Evolutionary conservation across 441 rosid genomes (phyloP), one percentile per base, ranked within the genome.

Genomic region (Populus hybrid): DNA sequence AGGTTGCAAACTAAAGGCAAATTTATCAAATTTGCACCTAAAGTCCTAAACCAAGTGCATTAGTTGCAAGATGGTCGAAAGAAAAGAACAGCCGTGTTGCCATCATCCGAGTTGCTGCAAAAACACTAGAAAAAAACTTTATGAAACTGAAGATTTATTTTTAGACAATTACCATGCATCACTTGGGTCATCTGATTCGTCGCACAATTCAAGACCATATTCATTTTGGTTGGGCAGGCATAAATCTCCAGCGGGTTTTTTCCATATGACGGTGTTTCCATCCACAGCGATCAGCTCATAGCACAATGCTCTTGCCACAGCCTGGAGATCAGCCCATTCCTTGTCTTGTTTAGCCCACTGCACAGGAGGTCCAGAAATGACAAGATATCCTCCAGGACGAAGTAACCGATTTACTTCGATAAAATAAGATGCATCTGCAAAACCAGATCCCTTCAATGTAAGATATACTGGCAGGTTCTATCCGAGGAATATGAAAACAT

Each of bases 291-390:
- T 96, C 79, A 93, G 86, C 81, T 94, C 97, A 57, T 96, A 93
- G 80, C 98, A 94, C 85, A 94, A 86, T 73, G 93, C 90, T 82
- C 97, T 90, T 76, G 97, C 98, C 78, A 88, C 98, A 73, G 91
- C 95, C 84, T 94, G 99, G 85, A 94, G 98, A 83, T 94, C 97
- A 77, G 99, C 94, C 99, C 99, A 94, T 82, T 96, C 98, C 86
- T 94, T 96, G 86, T 96, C 98, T 81, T 93, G 98, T 84, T 96
- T 96, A 81, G 98, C 89, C 98, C 98, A 96, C 83, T 90, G 97
- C 28, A 94, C 98, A 46, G 99, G 99, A 74, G 99, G 99, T 38
- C 99, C 99, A 78, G 99, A 96, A 85, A 91, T 93, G 80, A 96
- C 96, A 70, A 94, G 82, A 86, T 93, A 94, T 59, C 98, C 99